phyloP scores from a whole-genome alignment of 2,329 filamentous ascomycete species.

The Periconia digitata region DNA sequence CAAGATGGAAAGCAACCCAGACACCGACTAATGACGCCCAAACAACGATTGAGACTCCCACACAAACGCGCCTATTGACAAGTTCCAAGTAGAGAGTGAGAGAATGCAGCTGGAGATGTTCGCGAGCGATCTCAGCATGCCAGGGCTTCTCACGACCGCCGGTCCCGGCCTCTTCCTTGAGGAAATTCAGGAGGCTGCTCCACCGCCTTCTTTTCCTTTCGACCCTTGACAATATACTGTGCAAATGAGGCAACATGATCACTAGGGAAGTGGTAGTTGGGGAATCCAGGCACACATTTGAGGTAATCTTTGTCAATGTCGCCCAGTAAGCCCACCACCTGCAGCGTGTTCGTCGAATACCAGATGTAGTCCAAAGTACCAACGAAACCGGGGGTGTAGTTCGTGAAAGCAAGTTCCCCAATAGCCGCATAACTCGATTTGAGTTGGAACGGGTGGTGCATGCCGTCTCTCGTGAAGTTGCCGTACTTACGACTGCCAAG shows the following conservation, averaged over 20 bases:
- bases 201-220: slow-evolving; percentile 68
- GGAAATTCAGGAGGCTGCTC: slow-evolving; percentile 41
- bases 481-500: slow-evolving; percentile 83
- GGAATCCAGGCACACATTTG: slow-evolving; percentile 84
- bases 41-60: slow-evolving; percentile 25
- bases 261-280: slow-evolving; percentile 90
- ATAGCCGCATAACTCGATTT: slow-evolving; percentile 87
- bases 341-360: slow-evolving; percentile 89
- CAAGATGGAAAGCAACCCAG: slow-evolving; percentile 29
- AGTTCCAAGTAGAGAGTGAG: slow-evolving; percentile 21
- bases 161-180: slow-evolving; percentile 33
- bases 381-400: slow-evolving; percentile 91
- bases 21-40: slow-evolving; percentile 40
- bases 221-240: slow-evolving; percentile 84
- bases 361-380: slow-evolving; percentile 97
- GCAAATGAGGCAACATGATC: slow-evolving; percentile 89
- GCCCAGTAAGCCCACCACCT: slow-evolving; percentile 80
- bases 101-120: slow-evolving; percentile 19
- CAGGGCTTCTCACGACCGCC: slow-evolving; percentile 10
- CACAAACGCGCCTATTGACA: slow-evolving; percentile 34
- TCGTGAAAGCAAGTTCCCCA: slow-evolving; percentile 88
- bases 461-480: slow-evolving; percentile 87
- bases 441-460: slow-evolving; percentile 90
- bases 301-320: slow-evolving; percentile 85
- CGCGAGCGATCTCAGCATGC: slow-evolving; percentile 4